These are phyloP conservation scores for Pseudocercospora cruenta DNA, from an alignment of 2,329 filamentous ascomycete species.

Conservation along the genomic window DNA sequence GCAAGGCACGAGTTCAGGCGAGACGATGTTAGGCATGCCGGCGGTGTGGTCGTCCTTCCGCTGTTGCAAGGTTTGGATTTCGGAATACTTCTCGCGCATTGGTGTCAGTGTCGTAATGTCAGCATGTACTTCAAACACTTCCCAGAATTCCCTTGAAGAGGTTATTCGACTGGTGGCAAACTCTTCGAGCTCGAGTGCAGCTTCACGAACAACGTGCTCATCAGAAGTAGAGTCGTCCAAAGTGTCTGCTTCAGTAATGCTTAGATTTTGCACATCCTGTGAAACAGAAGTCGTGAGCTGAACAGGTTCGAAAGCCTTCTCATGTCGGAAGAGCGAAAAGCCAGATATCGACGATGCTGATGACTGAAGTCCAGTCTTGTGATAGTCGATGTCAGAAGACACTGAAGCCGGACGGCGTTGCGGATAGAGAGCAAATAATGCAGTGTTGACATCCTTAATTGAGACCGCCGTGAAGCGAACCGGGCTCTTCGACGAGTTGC, in stretches of 20 bases:
- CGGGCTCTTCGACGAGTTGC: background rate
- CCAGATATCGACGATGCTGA: conserved; percentile 55
- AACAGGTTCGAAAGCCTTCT: conserved; percentile 12
- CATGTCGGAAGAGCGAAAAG: conserved; percentile 52
- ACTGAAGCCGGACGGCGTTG: conserved; percentile 68
- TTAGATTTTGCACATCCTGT: conserved; percentile 1
- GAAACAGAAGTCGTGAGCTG: background rate
- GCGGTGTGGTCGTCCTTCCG: background rate
- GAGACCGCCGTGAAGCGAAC: conserved; percentile 45
- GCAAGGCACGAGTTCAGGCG: background rate
- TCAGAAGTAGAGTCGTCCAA: background rate
- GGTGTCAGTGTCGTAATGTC: conserved; percentile 4
- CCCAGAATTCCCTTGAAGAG: conserved; percentile 19
- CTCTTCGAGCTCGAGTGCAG: conserved; percentile 27
- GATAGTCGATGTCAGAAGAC: conserved; percentile 50
- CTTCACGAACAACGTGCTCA: conserved; percentile 17
- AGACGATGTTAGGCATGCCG: background rate
- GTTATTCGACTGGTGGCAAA: conserved; percentile 14
- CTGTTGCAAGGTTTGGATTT: background rate
- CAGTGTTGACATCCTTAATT: conserved; percentile 78
- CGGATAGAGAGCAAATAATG: conserved; percentile 84
- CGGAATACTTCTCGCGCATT: conserved; percentile 16
- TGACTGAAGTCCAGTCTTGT: conserved; percentile 51
- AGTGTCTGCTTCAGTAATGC: conserved; percentile 5
- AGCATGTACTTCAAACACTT: conserved; percentile 13